These are phyloP conservation scores for Venturia nashicola DNA, from an alignment of 2,329 filamentous ascomycete genomes.

Conservation along the genomic window DNA sequence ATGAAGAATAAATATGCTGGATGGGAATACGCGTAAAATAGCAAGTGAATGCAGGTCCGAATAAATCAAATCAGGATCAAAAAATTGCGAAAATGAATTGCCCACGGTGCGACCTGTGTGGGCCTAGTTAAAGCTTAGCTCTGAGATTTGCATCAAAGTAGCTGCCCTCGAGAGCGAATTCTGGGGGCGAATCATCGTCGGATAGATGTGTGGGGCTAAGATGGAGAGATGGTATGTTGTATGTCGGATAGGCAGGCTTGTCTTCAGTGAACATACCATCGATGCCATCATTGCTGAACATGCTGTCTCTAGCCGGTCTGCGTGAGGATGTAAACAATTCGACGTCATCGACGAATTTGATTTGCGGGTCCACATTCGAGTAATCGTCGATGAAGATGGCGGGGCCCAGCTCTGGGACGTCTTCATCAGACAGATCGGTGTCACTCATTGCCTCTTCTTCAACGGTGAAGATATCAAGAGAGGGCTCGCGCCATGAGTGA, in stretches of 20 bases:
- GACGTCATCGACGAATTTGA: not conserved
- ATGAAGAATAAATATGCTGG: not conserved
- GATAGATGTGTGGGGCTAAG: not conserved
- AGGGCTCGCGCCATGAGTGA: slow-evolving; percentile 7
- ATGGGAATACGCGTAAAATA: not conserved
- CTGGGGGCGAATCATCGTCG: not conserved
- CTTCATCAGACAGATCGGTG: not conserved
- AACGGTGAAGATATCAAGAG: slow-evolving; percentile 3
- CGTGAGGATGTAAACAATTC: not conserved
- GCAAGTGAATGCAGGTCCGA: not conserved
- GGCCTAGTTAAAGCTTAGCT: not conserved
- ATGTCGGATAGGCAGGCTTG: not conserved
- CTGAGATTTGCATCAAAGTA: not conserved
- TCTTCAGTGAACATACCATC: not conserved
- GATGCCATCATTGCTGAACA: not conserved
- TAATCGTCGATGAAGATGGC: not conserved
- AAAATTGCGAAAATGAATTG: not conserved
- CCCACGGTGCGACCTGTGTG: not conserved
- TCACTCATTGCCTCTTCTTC: slow-evolving; percentile 5
- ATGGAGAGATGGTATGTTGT: not conserved
- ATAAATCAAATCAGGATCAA: not conserved
- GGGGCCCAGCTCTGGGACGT: not conserved
- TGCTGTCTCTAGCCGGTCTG: not conserved
- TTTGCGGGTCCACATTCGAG: not conserved
- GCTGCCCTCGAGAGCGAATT: not conserved